phyloP scores from a whole-genome alignment of 2,329 filamentous ascomycete genomes.

The Pestalotiopsis sp. region DNA sequence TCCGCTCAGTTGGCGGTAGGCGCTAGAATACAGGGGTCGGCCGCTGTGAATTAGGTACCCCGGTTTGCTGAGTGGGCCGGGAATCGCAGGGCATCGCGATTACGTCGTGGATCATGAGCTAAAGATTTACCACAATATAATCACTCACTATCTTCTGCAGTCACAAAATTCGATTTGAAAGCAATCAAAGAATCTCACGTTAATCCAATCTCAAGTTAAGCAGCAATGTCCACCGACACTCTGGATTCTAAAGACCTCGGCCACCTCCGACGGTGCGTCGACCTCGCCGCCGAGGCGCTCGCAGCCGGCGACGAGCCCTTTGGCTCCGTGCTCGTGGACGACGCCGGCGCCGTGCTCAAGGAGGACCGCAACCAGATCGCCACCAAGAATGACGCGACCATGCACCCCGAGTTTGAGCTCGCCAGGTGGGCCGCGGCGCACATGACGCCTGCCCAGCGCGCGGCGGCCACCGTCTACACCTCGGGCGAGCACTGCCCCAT shows the following conservation, averaged over 20 bases:
- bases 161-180: not conserved
- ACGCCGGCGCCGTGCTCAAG: not conserved
- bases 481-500: slow-evolving; percentile 26
- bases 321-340: slow-evolving; percentile 22
- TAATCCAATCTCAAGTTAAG: not conserved
- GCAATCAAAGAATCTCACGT: not conserved
- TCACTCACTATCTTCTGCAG: not conserved
- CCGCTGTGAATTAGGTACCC: not conserved
- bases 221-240: not conserved
- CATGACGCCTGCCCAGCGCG: slow-evolving; percentile 15
- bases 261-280: slow-evolving; percentile 28
- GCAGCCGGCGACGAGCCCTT: slow-evolving; percentile 27
- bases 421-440: slow-evolving; percentile 23
- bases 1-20: not conserved
- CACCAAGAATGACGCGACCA: slow-evolving; percentile 19
- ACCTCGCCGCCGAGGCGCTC: slow-evolving; percentile 30
- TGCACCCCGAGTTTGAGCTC: slow-evolving; percentile 25
- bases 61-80: not conserved
- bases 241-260: slow-evolving; percentile 12
- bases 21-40: not conserved
- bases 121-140: not conserved
- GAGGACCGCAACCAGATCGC: slow-evolving; percentile 24
- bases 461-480: slow-evolving; percentile 22
- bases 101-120: not conserved
- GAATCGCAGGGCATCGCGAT: not conserved